phyloP scores from a whole-genome alignment of 2,329 filamentous ascomycete genomes.

The Pseudocercospora fuligena region DNA sequence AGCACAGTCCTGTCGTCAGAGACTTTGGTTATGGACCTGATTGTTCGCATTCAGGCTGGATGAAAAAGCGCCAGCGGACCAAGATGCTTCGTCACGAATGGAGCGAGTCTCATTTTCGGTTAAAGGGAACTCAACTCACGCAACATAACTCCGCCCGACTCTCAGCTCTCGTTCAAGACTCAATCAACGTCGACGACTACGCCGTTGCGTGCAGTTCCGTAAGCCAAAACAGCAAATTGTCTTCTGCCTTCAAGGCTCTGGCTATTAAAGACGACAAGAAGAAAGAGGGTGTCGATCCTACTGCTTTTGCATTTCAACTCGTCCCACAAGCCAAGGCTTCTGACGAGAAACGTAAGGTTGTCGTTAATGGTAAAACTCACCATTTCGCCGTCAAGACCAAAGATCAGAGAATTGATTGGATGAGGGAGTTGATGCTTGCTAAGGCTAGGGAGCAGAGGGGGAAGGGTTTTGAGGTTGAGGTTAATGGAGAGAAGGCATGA shows the following conservation, averaged over 20 bases:
- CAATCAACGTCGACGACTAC: slow-evolving; percentile 87
- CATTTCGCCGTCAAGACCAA: slow-evolving; percentile 88
- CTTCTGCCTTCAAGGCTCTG: slow-evolving; percentile 83
- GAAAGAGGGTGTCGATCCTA: slow-evolving; percentile 16
- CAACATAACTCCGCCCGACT: slow-evolving; percentile 66
- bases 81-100: slow-evolving; percentile 89
- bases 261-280: slow-evolving; percentile 56
- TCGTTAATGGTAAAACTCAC: slow-evolving; percentile 69
- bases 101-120: slow-evolving; percentile 88
- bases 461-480: slow-evolving; percentile 79
- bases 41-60: slow-evolving; percentile 73
- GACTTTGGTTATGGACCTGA: slow-evolving; percentile 41
- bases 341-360: slow-evolving; percentile 36
- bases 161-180: slow-evolving; percentile 71
- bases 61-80: slow-evolving; percentile 88
- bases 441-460: slow-evolving; percentile 85
- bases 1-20: slow-evolving; percentile 38
- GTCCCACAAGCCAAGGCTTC: slow-evolving; percentile 65
- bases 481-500: slow-evolving; percentile 63
- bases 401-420: slow-evolving; percentile 96
- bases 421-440: slow-evolving; percentile 89
- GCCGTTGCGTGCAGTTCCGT: slow-evolving; percentile 81
- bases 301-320: slow-evolving; percentile 82
- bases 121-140: slow-evolving; percentile 65
- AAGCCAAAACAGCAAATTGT: slow-evolving; percentile 77